Evolutionary conservation across 1,284 basidiomycete species (phyloP).

Genomic region (Ceraceosorus guamensis): DNA sequence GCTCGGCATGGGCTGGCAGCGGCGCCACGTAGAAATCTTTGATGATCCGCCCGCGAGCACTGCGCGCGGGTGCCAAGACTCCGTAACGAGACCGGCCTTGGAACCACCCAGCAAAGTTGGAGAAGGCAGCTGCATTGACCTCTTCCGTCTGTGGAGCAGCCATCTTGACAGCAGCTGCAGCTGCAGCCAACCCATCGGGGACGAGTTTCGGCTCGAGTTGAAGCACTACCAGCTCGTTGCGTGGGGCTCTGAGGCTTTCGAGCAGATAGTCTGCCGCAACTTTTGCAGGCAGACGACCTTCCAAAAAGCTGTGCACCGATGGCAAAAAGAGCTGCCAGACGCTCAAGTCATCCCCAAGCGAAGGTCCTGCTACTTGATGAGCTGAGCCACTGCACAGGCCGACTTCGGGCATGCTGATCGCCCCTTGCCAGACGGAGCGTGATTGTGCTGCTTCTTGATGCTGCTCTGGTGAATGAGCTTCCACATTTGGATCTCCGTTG

Average conservation of each 20-base stretch:
- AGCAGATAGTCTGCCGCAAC: slow-evolving; percentile 39
- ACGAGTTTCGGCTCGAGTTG: slow-evolving; percentile 19
- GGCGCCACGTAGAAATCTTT: slow-evolving; percentile 47
- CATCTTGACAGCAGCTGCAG: not conserved
- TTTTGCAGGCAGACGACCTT: slow-evolving; percentile 39
- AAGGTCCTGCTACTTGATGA: slow-evolving; percentile 8
- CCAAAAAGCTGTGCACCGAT: slow-evolving; percentile 23
- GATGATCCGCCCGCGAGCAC: slow-evolving; percentile 27
- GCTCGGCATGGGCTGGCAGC: slow-evolving; percentile 23
- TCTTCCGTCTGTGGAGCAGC: slow-evolving; percentile 6
- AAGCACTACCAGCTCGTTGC: slow-evolving; percentile 37
- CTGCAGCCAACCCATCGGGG: slow-evolving; percentile 3
- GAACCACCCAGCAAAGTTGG: slow-evolving; percentile 24
- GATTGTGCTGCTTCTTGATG: no score
- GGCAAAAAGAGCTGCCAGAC: slow-evolving; percentile 26
- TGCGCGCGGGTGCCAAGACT: slow-evolving; percentile 20
- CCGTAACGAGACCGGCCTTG: slow-evolving; percentile 30
- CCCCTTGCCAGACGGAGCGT: slow-evolving; percentile 35
- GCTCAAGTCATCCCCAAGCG: not conserved
- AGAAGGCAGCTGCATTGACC: slow-evolving; percentile 11
- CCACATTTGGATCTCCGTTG: not conserved
- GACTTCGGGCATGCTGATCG: slow-evolving; percentile 42
- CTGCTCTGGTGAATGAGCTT: not conserved
- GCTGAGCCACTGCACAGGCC: slow-evolving; percentile 23
- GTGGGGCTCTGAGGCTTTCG: slow-evolving; percentile 29